Conservation (phyloP, 1,284 basidiomycete genomes). For the Ustilago loliicola region DNA sequence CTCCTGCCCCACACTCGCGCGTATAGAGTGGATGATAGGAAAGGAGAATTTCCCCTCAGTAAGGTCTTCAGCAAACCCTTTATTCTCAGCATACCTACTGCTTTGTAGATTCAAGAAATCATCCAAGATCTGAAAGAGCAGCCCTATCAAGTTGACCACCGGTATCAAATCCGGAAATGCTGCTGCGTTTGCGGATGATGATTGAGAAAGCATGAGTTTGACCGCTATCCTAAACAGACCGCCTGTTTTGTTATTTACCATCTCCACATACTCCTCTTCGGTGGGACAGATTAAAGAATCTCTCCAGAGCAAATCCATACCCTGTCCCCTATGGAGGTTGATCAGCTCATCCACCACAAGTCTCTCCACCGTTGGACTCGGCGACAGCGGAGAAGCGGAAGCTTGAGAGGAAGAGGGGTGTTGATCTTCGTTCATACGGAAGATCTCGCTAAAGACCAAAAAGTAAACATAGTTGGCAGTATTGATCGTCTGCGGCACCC, state of each 20-base stretch:
- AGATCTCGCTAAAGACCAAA: slow-evolving; percentile 69
- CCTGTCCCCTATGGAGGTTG: slow-evolving; percentile 93
- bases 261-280: slow-evolving; percentile 92
- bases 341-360: slow-evolving; percentile 77
- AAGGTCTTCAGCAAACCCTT: slow-evolving; percentile 94
- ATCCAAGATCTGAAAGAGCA: slow-evolving; percentile 96
- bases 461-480: slow-evolving; percentile 98
- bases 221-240: slow-evolving; percentile 92
- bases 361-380: slow-evolving; percentile 39
- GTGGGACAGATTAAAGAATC: slow-evolving; percentile 92
- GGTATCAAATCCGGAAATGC: slow-evolving; percentile 74
- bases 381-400: slow-evolving; percentile 16
- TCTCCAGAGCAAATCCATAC: slow-evolving; percentile 93
- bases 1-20: slow-evolving; percentile 66
- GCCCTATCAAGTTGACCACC: slow-evolving; percentile 91
- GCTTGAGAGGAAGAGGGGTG: slow-evolving; percentile 2
- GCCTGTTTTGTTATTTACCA: slow-evolving; percentile 99
- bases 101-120: slow-evolving; percentile 97
- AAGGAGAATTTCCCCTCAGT: slow-evolving; percentile 98
- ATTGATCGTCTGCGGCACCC: slow-evolving; percentile 96
- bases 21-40: slow-evolving; percentile 89
- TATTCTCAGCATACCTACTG: slow-evolving; percentile 85
- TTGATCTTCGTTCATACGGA: slow-evolving; percentile 81
- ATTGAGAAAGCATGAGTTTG: slow-evolving; percentile 91
- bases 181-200: slow-evolving; percentile 1